Base-by-base conservation (phyloP, 1,284 basidiomycete genomes). In the Sanghuangporus weigelae region DNA sequence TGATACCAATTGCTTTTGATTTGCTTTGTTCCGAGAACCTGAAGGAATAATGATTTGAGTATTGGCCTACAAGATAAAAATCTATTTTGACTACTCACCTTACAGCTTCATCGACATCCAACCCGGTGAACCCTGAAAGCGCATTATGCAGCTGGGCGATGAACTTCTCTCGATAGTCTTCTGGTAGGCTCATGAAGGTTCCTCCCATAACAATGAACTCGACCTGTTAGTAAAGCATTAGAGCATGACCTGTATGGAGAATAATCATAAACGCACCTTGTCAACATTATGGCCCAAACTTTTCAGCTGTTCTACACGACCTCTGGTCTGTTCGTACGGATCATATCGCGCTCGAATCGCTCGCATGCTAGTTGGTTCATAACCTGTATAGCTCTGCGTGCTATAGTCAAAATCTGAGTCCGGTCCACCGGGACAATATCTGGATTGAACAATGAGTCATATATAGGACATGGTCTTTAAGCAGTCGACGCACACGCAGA, bases 391-490 rank as follows among this genome's bases (percentile, higher is more conserved):
- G 68, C 93, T 96, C 76, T 98, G 96, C 1, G 97, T 99, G 70
- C 95, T 98, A 75, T 99, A 99, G 75, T 99, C 97, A 71, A 99
- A 99, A 76, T 99, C 97, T 0, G 96, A 98, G 75, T 99, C 97
- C 4, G 97, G 97, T 8, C 97, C 97, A 61, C 97, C 97, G 12
- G 97, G 97, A 73, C 97, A 99, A 76, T 99, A 99, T n/a, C 93
- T 95, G 66, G 26, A 39, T 12, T 21, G 53, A 62, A 53, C 36
- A 60, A 2, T 65, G 12, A 53, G 66, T 31, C 60, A 40, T 64
- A 50, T 57, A 51, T 7, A n/a, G 21, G 7, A n/a, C 12, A 19
- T 60, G 21, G 57, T 7, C 16, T 42, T 3, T 2, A 56, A 35
- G 40, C 38, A 10, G 16, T 10, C 40, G 14, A 65, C 87, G 69